Percentiles rank a stretch among this genome's conserved stretches.
Evolutionary conservation across 257 asterid genomes (phyloP).

Genomic region (Leonotis leonurus): DNA sequence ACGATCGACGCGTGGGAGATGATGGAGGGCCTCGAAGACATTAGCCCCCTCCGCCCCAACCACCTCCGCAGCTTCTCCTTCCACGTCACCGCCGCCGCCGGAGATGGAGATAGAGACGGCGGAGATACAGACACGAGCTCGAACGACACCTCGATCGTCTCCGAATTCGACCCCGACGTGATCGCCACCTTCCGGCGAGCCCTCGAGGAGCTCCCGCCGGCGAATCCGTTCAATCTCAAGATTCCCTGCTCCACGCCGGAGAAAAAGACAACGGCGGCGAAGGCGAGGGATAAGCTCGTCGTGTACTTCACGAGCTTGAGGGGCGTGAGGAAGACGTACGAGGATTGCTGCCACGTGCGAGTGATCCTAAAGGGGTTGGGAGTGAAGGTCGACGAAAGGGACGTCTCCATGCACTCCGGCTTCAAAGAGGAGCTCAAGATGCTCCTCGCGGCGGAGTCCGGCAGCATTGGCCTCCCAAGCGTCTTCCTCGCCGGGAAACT

Average conservation of each 20-base stretch:
- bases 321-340: slow-evolving; percentile 89
- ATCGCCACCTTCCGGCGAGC: slow-evolving; percentile 61
- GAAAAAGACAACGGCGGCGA: neutral
- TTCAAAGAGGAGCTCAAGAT: slow-evolving; percentile 80
- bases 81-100: slow-evolving; percentile 20
- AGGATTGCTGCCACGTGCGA: slow-evolving; percentile 85
- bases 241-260: neutral
- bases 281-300: slow-evolving; percentile 39
- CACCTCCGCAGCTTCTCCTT: slow-evolving; percentile 78
- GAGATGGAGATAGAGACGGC: neutral
- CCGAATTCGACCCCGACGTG: slow-evolving; percentile 78
- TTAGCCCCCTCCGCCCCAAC: slow-evolving; percentile 39
- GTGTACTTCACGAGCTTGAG: slow-evolving; percentile 82
- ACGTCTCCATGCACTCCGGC: slow-evolving; percentile 89
- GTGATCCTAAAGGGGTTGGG: slow-evolving; percentile 63
- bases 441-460: slow-evolving; percentile 42
- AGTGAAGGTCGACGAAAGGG: slow-evolving; percentile 76
- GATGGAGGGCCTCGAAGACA: slow-evolving; percentile 85
- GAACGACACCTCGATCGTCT: slow-evolving; percentile 37
- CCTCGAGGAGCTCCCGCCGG: slow-evolving; percentile 76
- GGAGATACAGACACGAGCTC: slow-evolving; percentile 45
- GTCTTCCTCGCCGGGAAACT: slow-evolving; percentile 53
- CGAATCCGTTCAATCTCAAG: slow-evolving; percentile 61
- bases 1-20: slow-evolving; percentile 80
- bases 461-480: slow-evolving; percentile 45